Base-by-base conservation (phyloP, 495 filamentous ascomycete species). In the Opeltia flavorubescens region DNA sequence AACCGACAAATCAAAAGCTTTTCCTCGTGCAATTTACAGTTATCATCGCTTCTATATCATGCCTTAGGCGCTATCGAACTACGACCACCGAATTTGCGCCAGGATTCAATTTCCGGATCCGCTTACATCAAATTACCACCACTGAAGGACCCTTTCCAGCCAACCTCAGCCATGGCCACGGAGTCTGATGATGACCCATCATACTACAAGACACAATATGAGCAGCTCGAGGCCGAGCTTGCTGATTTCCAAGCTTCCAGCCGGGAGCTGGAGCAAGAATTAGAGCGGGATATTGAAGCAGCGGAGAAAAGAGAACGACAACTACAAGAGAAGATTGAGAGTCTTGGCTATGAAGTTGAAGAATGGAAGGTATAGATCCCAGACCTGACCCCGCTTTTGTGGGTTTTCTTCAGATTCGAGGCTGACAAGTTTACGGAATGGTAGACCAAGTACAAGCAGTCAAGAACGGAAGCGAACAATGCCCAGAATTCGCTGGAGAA, bases 151-250 rank as follows among this genome's bases (percentile, higher is more conserved):
- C n/a, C n/a, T n/a, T n/a, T n/a, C n/a, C n/a, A n/a, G n/a, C n/a
- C n/a, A n/a, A n/a, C 77, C 41, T 75, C 73, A 43, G 35, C 44
- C 53, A 71, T 69, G 47, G 65, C 69, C 39, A 66, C 77, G 46
- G 74, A 69, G 23, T 61, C 70, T 27, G 77, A 84, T 58, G 81
- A 88, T 53, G 81, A 87, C 44, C 66, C 95, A 23, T 76, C 81
- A 31, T 94, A 89, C 71, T 96, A 96, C 71, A 96, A 98, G 65
- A 63, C 79, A 34, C 91, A 98, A 62, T 95, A 96, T 70, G 86
- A 94, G 61, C 78, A 86, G 58, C 74, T 98, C 8, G 89, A 93
- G 66, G 69, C 80, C 42, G 91, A 98, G 61, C 75, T 98, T 50
- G 76, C 85, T 44, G 91, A 98, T 54, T 98, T 98, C 61, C 89